Conservation (phyloP, 78 protist genomes). For the Tieghemostelium lacteum region DNA sequence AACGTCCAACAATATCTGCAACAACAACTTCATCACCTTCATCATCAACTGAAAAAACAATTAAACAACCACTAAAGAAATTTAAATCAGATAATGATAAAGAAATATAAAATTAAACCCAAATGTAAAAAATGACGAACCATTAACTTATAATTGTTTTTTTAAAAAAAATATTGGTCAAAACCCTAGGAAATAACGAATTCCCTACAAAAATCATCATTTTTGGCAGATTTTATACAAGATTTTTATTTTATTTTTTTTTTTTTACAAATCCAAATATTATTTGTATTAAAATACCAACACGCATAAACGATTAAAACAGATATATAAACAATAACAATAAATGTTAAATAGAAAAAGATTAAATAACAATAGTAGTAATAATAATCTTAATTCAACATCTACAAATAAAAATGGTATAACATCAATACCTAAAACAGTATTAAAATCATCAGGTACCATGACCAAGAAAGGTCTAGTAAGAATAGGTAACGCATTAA, state of each 20-base stretch:
- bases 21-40: neutral
- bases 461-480: slow-evolving; percentile 17
- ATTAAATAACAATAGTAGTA: too few species aligned
- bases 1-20: neutral
- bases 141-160: too few species aligned
- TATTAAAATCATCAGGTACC: neutral
- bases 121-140: neutral
- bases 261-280: too few species aligned
- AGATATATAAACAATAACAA: neutral
- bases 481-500: slow-evolving; percentile 8
- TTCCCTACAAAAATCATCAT: too few species aligned
- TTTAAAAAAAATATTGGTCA: too few species aligned
- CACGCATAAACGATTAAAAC: too few species aligned
- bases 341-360: neutral
- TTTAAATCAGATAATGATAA: neutral
- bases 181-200: too few species aligned
- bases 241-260: too few species aligned
- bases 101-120: neutral
- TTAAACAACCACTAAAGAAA: neutral
- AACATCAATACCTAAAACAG: slow-evolving; percentile 4
- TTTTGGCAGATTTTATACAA: too few species aligned
- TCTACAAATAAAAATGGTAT: neutral
- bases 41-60: neutral
- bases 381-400: neutral
- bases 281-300: too few species aligned